Evolutionary conservation across 2,329 filamentous ascomycete species (phyloP).

Genomic region (Monilinia vaccinii-corymbosi): DNA sequence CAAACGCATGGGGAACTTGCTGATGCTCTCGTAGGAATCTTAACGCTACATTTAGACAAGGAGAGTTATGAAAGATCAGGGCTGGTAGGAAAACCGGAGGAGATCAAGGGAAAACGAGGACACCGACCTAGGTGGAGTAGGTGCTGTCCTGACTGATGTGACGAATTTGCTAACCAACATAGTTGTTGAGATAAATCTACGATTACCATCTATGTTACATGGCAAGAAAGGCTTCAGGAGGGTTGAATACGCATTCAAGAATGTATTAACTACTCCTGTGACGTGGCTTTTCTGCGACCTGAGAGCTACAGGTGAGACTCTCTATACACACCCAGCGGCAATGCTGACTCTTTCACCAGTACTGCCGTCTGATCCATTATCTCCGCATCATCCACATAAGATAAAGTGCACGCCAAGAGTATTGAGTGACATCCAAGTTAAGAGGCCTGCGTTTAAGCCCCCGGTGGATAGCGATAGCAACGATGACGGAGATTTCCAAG

Average conservation of each 20-base stretch:
- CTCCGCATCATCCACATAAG: conserved; percentile 35
- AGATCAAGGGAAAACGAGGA: conserved; percentile 46
- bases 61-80: conserved; percentile 77
- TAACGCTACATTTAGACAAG: conserved; percentile 71
- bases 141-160: conserved; percentile 19
- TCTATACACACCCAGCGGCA: background rate
- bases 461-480: conserved; percentile 26
- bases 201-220: conserved; percentile 62
- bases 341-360: conserved; percentile 29
- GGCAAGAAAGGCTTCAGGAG: conserved; percentile 28
- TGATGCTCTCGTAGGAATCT: conserved; percentile 42
- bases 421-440: conserved; percentile 26
- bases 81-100: conserved; percentile 61
- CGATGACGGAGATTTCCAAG: conserved; percentile 46
- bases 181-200: conserved; percentile 73
- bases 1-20: background rate
- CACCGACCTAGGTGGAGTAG: conserved; percentile 66
- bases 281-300: conserved; percentile 74
- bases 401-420: conserved; percentile 31
- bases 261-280: conserved; percentile 58
- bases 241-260: conserved; percentile 39
- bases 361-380: conserved; percentile 41
- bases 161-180: conserved; percentile 24
- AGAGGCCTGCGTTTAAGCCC: conserved; percentile 25
- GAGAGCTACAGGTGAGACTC: conserved; percentile 35